Evolutionary conservation across 768 basidiomycete species (phyloP), one percentile per base, ranked within the genome.

Genomic region (Boletus speciosus): DNA sequence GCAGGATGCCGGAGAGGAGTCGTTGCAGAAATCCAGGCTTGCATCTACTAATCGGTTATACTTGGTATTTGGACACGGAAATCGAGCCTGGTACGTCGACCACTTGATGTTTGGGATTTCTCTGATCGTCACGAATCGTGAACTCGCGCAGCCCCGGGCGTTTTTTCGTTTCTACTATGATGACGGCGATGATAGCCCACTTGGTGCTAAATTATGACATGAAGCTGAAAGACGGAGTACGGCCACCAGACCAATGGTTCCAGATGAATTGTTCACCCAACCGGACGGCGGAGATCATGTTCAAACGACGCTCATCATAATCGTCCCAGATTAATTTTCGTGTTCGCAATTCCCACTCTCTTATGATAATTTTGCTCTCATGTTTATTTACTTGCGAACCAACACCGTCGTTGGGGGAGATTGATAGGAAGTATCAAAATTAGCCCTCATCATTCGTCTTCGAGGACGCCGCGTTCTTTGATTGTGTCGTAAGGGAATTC

Each of bases 151-250:
- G 75, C 53, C 76, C 76, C 4, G 76, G 77, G 5, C 69, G 77
- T 10, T 76, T 75, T 59, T 77, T 78, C 52, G 74, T 66, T 27
- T 73, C 73, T 5, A 68, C 69, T 25, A 61, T 68, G 62, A 63
- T 77, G 62, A 77, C 77, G 31, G 63, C 70, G 1, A 69, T 74
- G 59, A 63, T 76, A 63, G 77, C 77, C 29, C 65, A 74, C 53
- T 56, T 78, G 54, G 64, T 77, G 12, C 49, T 73, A 49, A 66
- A 69, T 54, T 77, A 76, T 61, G 76, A 77, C 54, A 62, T 77
- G 35, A 67, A 67, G 44, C 53, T 73, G 34, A 68, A 73, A 41
- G 69, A 69, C 31, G 71, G 71, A 41, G 62, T 66, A 34, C 64
- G 70, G 19, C 75, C 76, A 8, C 60, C 65, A 29, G 71, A 72